Evolutionary conservation across 257 asterid genomes (phyloP).

Genomic region (Nicotiana benthamiana): DNA sequence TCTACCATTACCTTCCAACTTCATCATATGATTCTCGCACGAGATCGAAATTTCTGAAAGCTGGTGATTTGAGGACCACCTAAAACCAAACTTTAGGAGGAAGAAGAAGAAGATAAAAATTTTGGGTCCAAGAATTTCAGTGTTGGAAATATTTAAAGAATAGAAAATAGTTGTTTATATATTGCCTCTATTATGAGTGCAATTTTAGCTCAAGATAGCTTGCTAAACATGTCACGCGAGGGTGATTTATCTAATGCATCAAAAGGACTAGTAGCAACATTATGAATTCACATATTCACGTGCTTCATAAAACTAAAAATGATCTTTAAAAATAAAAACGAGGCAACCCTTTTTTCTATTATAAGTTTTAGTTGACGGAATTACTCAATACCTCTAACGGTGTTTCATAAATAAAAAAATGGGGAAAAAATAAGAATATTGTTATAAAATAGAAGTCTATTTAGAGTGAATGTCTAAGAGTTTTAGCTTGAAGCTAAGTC

Average conservation of each 20-base stretch:
- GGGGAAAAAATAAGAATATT: too few species aligned
- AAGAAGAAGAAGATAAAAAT: neutral
- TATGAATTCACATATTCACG: neutral
- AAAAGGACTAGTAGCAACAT: neutral
- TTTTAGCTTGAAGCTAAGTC: too few species aligned
- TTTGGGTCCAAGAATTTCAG: neutral
- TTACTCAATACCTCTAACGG: too few species aligned
- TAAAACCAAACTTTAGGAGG: neutral
- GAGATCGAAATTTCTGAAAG: neutral
- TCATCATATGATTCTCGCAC: neutral
- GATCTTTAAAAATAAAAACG: too few species aligned
- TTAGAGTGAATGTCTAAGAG: too few species aligned
- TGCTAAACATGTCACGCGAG: neutral
- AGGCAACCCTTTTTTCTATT: too few species aligned
- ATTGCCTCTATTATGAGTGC: neutral
- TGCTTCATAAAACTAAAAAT: neutral
- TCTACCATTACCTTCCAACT: neutral
- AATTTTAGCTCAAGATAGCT: neutral
- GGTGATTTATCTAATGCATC: neutral
- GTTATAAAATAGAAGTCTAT: too few species aligned
- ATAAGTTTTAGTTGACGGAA: too few species aligned
- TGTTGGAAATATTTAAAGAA: neutral
- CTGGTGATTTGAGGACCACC: neutral
- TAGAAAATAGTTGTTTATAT: neutral
- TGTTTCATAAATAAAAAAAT: too few species aligned